These are phyloP conservation scores for Recurvomyces mirabilis DNA, from an alignment of 495 filamentous ascomycete genomes.

Conservation along the genomic window DNA sequence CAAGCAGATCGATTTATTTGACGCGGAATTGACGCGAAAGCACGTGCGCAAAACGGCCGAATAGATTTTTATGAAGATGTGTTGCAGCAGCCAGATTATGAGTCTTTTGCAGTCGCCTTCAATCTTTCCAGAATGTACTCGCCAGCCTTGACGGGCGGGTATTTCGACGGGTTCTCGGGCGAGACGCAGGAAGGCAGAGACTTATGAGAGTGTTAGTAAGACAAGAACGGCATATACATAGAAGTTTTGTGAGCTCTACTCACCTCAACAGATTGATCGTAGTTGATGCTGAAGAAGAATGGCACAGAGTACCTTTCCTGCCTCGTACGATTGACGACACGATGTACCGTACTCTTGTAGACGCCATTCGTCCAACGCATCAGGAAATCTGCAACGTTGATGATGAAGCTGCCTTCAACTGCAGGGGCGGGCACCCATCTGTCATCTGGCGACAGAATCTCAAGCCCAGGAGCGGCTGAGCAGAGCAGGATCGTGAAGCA, in stretches of 20 bases:
- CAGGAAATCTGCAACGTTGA: constrained; percentile 38
- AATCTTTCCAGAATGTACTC: constrained; percentile 25
- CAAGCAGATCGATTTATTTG: no score
- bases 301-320: constrained; percentile 33
- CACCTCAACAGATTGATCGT: constrained; percentile 27
- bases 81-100: no score
- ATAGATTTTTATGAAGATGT: no score
- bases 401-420: constrained; percentile 28
- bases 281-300: constrained; percentile 36
- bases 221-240: not conserved
- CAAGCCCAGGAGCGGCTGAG: constrained; percentile 36
- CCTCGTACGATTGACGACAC: constrained; percentile 31
- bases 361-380: constrained; percentile 35
- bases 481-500: constrained; percentile 33
- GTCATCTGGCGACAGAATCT: constrained; percentile 29
- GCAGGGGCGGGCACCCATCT: constrained; percentile 32
- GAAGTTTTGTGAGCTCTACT: not conserved
- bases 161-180: constrained; percentile 17
- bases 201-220: no score
- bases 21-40: no score
- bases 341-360: constrained; percentile 31
- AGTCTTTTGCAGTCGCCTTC: constrained; percentile 21
- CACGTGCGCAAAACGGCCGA: no score
- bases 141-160: constrained; percentile 24
- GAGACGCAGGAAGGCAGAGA: constrained; percentile 24